Conservation (phyloP, 2,329 filamentous ascomycete species). For the Sporothrix globosa region DNA sequence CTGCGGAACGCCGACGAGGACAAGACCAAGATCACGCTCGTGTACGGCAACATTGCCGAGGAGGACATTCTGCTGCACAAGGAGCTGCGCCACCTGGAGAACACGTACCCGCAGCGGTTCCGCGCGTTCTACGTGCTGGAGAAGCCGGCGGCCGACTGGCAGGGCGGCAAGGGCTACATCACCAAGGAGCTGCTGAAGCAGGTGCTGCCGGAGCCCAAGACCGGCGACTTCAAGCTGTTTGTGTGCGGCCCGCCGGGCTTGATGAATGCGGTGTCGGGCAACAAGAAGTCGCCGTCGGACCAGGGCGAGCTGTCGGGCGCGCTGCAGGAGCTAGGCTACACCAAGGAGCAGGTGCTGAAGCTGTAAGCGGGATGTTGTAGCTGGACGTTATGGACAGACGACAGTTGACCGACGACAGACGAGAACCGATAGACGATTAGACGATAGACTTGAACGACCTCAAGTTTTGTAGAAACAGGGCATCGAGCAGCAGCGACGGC, state of each 20-base stretch:
- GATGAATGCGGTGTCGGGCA: constrained; percentile 90
- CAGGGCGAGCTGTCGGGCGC: constrained; percentile 86
- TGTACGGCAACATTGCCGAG: constrained; percentile 88
- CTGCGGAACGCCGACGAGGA: constrained; percentile 84
- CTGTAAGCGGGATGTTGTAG: constrained; percentile 57
- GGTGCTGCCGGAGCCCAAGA: constrained; percentile 88
- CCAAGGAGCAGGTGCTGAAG: constrained; percentile 85
- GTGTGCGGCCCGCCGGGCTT: constrained; percentile 90
- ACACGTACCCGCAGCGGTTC: constrained; percentile 94
- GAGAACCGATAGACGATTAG: not conserved
- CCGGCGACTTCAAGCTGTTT: constrained; percentile 90
- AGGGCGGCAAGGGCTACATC: constrained; percentile 78
- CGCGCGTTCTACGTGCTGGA: constrained; percentile 92
- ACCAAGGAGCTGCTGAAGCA: constrained; percentile 93
- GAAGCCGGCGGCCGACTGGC: constrained; percentile 72
- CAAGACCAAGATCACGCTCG: constrained; percentile 95
- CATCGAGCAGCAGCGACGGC: constrained; percentile 6
- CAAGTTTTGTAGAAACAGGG: constrained; percentile 14
- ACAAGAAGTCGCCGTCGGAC: constrained; percentile 88
- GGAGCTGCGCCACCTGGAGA: constrained; percentile 85
- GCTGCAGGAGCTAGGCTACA: constrained; percentile 64
- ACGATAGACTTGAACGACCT: constrained; percentile 16
- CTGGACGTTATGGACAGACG: not conserved
- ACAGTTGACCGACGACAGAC: not conserved
- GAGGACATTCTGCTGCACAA: constrained; percentile 89